These are phyloP conservation scores for Endothia cerciana DNA, from an alignment of 2,329 filamentous ascomycete genomes.

Conservation along the genomic window DNA sequence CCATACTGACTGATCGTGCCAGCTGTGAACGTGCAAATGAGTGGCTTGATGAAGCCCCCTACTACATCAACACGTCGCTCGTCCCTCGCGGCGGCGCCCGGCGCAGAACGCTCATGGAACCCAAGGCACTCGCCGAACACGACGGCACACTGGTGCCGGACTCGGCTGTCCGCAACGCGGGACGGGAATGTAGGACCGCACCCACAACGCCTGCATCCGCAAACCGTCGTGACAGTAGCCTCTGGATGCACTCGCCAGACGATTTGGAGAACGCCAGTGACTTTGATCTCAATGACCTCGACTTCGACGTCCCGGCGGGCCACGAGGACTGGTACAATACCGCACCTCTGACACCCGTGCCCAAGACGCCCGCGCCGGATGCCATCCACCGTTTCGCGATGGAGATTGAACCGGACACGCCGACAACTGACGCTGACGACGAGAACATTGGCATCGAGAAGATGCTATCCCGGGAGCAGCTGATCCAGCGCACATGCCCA, in stretches of 20 bases:
- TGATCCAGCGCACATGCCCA: conserved; percentile 59
- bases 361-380: conserved; percentile 62
- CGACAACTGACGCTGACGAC: conserved; percentile 40
- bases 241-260: conserved; percentile 60
- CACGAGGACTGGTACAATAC: conserved; percentile 40
- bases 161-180: conserved; percentile 35
- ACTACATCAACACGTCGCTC: conserved; percentile 68
- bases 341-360: conserved; percentile 57
- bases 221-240: conserved; percentile 56
- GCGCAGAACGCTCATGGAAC: conserved; percentile 82
- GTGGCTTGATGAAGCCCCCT: conserved; percentile 75
- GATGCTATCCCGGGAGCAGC: conserved; percentile 40
- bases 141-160: conserved; percentile 65
- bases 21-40: conserved; percentile 77
- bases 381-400: conserved; percentile 56
- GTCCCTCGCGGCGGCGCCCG: conserved; percentile 72
- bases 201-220: conserved; percentile 49
- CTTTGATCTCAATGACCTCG: conserved; percentile 41
- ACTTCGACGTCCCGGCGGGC: conserved; percentile 44
- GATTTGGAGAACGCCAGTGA: conserved; percentile 42
- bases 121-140: conserved; percentile 68
- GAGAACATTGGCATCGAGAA: conserved; percentile 33
- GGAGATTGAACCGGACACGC: conserved; percentile 51
- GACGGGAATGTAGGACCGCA: conserved; percentile 44
- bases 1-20: conserved; percentile 35